phyloP scores from a whole-genome alignment of 257 asterid genomes.

The Fraxinus cuspidata region DNA sequence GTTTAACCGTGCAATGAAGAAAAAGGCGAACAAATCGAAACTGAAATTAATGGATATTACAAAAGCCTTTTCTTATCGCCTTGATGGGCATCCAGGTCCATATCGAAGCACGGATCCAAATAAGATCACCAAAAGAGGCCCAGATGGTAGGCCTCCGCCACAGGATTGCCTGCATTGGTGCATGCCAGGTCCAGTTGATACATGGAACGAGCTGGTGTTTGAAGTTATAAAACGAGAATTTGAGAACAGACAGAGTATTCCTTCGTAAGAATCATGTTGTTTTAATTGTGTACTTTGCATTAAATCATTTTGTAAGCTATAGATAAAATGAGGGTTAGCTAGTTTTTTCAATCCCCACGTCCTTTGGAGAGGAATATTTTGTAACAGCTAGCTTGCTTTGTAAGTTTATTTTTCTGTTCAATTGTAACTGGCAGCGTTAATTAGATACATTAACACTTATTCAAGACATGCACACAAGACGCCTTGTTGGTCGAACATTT shows the following conservation, averaged over 20 bases:
- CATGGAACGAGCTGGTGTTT: slow-evolving; percentile 84
- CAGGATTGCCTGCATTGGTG: slow-evolving; percentile 99
- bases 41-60: slow-evolving; percentile 80
- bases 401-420: slow-evolving; percentile 21
- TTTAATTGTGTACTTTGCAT: not conserved
- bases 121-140: slow-evolving; percentile 81
- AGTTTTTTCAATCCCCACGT: slow-evolving; percentile 18
- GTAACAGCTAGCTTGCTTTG: slow-evolving; percentile 20
- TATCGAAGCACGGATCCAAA: slow-evolving; percentile 84
- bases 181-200: slow-evolving; percentile 99
- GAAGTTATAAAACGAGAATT: slow-evolving; percentile 71
- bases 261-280: slow-evolving; percentile 25
- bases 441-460: not conserved
- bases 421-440: not conserved
- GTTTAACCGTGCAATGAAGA: slow-evolving; percentile 56
- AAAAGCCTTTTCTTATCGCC: slow-evolving; percentile 66
- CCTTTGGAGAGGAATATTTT: slow-evolving; percentile 23
- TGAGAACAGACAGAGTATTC: slow-evolving; percentile 25
- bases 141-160: slow-evolving; percentile 90
- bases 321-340: slow-evolving; percentile 23
- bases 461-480: too few relatives aligned
- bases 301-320: slow-evolving; percentile 23
- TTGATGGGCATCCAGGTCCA: slow-evolving; percentile 98
- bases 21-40: slow-evolving; percentile 63
- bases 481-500: too few relatives aligned